A percentile compares a stretch with the other conserved stretches of the same genome.
Evolutionary conservation across 1,139 yeast species (phyloP).

Genomic region (Hyphopichia buzzinii): DNA sequence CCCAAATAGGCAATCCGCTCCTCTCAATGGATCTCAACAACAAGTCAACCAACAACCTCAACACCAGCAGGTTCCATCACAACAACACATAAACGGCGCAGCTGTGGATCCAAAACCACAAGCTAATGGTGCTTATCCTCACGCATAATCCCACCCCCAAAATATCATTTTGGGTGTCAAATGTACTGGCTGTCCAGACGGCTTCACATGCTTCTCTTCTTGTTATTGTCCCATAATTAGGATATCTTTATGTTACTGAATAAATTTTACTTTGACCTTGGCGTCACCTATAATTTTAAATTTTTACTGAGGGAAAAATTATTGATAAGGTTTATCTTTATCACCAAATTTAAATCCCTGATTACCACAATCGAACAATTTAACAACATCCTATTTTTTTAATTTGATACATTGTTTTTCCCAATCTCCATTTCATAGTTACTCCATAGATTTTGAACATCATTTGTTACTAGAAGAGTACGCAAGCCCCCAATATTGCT

Average conservation of each 20-base stretch:
- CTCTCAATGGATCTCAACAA: constrained; percentile 7
- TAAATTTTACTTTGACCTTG: too few relatives aligned
- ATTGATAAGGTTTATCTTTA: too few relatives aligned
- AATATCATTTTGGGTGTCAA: too few relatives aligned
- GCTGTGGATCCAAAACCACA: background rate
- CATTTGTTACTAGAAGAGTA: too few relatives aligned
- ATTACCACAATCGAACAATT: background rate
- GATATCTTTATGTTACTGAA: background rate
- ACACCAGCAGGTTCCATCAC: background rate
- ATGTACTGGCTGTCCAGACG: too few relatives aligned
- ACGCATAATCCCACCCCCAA: background rate
- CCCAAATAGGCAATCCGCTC: constrained; percentile 33
- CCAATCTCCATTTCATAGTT: too few relatives aligned
- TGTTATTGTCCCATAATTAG: background rate
- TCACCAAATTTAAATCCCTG: background rate
- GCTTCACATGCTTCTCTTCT: background rate
- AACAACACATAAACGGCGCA: background rate
- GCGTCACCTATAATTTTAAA: too few relatives aligned
- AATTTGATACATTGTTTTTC: too few relatives aligned
- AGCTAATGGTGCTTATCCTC: background rate
- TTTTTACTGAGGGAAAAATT: too few relatives aligned
- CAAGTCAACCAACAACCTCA: constrained; percentile 6
- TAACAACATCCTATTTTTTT: too few relatives aligned
- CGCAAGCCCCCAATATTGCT: too few relatives aligned
- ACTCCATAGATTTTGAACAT: too few relatives aligned